Conservation (phyloP, 257 asterid genomes). For the Solanum peruvianum region DNA sequence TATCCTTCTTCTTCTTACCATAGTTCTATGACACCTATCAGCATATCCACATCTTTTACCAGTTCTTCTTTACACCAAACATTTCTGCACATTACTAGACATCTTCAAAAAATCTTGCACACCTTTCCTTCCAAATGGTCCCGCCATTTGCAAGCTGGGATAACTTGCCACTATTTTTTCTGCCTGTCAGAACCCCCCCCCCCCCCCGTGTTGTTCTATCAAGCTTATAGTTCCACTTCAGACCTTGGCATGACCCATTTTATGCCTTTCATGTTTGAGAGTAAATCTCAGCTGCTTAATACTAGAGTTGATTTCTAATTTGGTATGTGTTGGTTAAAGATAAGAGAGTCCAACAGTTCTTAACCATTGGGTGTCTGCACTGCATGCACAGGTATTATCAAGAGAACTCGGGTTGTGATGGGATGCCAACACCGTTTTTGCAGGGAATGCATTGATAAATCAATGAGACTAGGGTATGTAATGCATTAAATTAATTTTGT, state of each 20-base stretch:
- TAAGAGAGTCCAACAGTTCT: not conserved
- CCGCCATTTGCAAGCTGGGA: not conserved
- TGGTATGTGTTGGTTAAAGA: not conserved
- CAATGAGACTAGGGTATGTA: slow-evolving; percentile 43
- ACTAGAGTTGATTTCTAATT: not conserved
- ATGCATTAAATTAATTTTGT: not conserved
- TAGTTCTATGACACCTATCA: not conserved
- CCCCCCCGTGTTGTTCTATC: not conserved
- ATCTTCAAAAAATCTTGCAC: not conserved
- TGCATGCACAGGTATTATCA: slow-evolving; percentile 27
- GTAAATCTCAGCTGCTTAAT: not conserved
- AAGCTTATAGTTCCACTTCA: not conserved
- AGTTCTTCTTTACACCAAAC: not conserved
- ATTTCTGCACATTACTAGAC: not conserved
- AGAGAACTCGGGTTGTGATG: slow-evolving; percentile 45
- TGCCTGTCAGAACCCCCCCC: not conserved
- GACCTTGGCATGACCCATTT: not conserved
- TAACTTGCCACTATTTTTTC: not conserved
- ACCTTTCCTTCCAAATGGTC: not conserved
- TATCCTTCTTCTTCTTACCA: not conserved
- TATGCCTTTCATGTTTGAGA: not conserved
- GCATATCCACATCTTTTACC: not conserved
- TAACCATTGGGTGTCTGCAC: not conserved
- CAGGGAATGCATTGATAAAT: slow-evolving; percentile 50
- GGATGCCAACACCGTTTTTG: slow-evolving; percentile 56